Base-by-base conservation (phyloP, 345 rosid species). In the Aurinia saxatilis region DNA sequence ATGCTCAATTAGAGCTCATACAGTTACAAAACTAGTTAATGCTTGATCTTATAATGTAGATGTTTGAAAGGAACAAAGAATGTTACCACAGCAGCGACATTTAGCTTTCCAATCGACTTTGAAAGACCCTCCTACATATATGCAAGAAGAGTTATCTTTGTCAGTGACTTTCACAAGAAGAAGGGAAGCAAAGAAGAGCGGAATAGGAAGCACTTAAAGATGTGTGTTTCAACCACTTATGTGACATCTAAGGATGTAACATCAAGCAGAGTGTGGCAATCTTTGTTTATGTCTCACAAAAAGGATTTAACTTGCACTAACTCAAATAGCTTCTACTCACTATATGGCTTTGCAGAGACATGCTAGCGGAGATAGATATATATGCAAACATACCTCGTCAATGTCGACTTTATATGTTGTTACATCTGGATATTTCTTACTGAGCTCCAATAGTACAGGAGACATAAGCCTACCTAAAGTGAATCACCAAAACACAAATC, bases 331-430 rank as follows among this genome's bases (percentile, higher is more conserved):
- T 19, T 41, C 8, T 19, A 31, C 27, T 19, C 57, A 29, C 49
- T 27, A 50, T 10, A 10, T 36, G 13, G 3, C 4, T 40, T 35
- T 10, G 8, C 21, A 15, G 14, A 33, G 33, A 6, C 39, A 36
- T 13, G 11, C 17, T 13, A 31, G 2, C 37, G 52, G 38, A 14
- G 9, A 39, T 5, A 54, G 60, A 10, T 31, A 1, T 10, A 9
- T 6, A 40, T 19, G 19, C 53, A 48, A 31, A 39, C 56, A 65
- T 60, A 86, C 96, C 96, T 79, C 75, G 25, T 88, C 95, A 57
- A 86, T 91, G 75, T 91, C 96, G 35, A 88, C 74, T 73, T 86
- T 91, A 67, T 81, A 86, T 0, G 77, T 78, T 21, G 82, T 82
- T 48, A 85, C 88, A 46, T 77, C 57, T 25, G 91, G 91, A 71